Base-by-base conservation (phyloP, 345 rosid genomes). In the Acer yangbiense region DNA sequence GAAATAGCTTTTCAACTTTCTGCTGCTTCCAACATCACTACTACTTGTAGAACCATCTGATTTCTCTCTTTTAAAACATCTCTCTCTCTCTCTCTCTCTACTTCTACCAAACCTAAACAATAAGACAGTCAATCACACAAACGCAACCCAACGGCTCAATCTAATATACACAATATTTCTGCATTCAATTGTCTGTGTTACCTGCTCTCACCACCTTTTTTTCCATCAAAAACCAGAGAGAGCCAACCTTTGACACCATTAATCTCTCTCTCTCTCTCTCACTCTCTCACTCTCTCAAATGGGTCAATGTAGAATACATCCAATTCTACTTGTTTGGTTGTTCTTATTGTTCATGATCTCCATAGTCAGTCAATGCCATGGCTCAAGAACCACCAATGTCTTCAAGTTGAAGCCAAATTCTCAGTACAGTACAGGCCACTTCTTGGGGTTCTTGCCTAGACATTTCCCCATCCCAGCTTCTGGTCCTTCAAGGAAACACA, bases 401-500 rank as follows among this genome's bases (percentile, higher is more conserved):
- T 88, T 92, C 80, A 77, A 82, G 55, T 27, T 80, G 48, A 84
- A 82, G 83, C 91, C 92, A 44, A 73, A 74, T 65, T 41, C 82
- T 39, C 66, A 71, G n/a, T 13, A 73, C 80, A 81, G 61, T 18
- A 89, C 61, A 23, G 90, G 88, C 32, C 95, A 93, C 76, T 92
- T 91, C 90, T 70, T 85, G 68, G 93, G 92, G 65, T 90, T 83
- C 87, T 84, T 95, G 79, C 98, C 98, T 18, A 92, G 88, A 77
- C 92, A 88, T 79, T 84, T 93, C 1, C 98, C 98, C 0, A 83
- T 95, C 65, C 98, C 98, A 57, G 83, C 89, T 73, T 95, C 98
- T 54, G 98, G 90, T 73, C 98, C 98, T 73, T 95, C 98, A 70
- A 84, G 97, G 83, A 91, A 90, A 79, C 98, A 93, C 86, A 95